phyloP scores from a whole-genome alignment of 2,329 filamentous ascomycete species.

The Aspergillus costaricaensis region DNA sequence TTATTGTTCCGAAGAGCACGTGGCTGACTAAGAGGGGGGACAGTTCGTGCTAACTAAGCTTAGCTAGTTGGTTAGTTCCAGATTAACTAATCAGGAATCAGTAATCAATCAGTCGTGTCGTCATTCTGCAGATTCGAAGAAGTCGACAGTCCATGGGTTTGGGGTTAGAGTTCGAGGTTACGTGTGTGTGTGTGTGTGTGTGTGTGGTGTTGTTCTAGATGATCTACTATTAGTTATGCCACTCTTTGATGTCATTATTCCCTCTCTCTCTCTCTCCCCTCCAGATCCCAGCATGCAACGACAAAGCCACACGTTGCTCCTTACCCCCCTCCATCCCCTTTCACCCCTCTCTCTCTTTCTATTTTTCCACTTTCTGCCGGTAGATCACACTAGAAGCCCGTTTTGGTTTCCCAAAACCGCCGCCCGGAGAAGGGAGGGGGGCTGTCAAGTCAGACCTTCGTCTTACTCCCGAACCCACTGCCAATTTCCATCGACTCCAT shows the following conservation, averaged over 20 bases:
- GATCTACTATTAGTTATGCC: not conserved
- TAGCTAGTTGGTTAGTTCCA: too few species aligned
- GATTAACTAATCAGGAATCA: too few species aligned
- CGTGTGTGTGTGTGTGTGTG: too few species aligned
- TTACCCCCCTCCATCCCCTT: not conserved
- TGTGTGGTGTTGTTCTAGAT: not conserved
- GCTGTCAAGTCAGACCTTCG: not conserved
- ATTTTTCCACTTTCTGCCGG: not conserved
- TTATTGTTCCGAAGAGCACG: not conserved
- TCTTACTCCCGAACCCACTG: not conserved
- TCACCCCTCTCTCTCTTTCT: not conserved
- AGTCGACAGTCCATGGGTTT: too few species aligned
- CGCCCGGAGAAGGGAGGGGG: not conserved
- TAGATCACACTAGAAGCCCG: conserved; percentile 1
- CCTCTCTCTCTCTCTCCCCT: not conserved
- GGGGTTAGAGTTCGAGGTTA: too few species aligned
- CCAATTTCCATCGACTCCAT: conserved; percentile 6
- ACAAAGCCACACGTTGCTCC: not conserved
- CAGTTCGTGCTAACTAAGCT: too few species aligned
- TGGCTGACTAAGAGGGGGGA: not conserved
- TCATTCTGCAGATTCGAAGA: not conserved
- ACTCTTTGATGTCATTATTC: not conserved
- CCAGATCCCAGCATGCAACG: not conserved
- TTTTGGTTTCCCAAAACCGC: not conserved
- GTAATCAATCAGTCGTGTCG: not conserved